Base-by-base conservation (phyloP, 2,329 filamentous ascomycete genomes). In the Fusarium robinianum region DNA sequence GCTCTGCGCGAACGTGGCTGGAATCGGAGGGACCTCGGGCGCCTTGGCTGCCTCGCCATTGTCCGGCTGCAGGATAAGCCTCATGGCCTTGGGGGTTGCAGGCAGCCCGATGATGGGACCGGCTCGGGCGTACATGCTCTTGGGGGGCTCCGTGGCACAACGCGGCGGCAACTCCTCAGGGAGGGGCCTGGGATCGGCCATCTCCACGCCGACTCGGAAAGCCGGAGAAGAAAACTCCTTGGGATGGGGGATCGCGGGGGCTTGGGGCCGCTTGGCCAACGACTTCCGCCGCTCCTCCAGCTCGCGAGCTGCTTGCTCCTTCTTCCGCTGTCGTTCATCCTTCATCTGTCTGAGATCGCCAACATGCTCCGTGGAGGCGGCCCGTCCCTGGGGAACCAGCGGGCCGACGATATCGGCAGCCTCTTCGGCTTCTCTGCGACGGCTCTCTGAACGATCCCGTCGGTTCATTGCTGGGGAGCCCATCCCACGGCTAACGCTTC, bases 71-170 rank as follows among this genome's bases (percentile, higher is more conserved):
- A 92, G 83, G 29, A 88, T 83, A 2, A 95, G 83, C 14, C 87
- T 82, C 90, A 96, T 95, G 1, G 90, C 90, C 70, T 89, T 85
- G 19, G 92, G 91, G 1, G 91, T 96, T 3, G 90, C 89, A 10
- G 92, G 90, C n/a, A 96, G 78, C 1, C 90, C 91, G 37, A 92
- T 78, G 5, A 80, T 77, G 2, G 78, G 73, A 1, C 76, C 76
- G 3, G 62, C 69, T 11, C 64, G 56, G 22, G 73, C 72, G 49
- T 76, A 77, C 65, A 79, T 78, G 63, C 72, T 75, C 49, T 69
- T 69, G 3, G 73, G 76, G 2, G 83, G 80, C 48, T 87, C 84
- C 2, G 81, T 84, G 6, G 85, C 88, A 58, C 83, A 85, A 40
- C 85, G 78, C 17, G 73, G 72, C 3, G 77, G 75, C 8, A 79